phyloP scores from a whole-genome alignment of 352 stramenopile species.

The Lagenidium giganteum region DNA sequence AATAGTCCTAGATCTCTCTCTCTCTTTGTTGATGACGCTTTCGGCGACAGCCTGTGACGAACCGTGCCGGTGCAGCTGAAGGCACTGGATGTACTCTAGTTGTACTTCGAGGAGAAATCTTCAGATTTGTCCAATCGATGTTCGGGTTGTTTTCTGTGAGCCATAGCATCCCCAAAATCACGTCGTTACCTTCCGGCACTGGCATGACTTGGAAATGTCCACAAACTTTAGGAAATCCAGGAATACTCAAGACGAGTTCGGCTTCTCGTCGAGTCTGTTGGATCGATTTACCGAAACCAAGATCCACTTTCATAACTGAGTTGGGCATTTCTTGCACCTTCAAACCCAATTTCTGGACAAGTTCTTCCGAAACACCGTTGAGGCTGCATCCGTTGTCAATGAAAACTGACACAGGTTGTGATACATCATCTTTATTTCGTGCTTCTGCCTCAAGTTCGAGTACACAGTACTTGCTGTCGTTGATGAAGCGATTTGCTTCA shows the following conservation, averaged over 20 bases:
- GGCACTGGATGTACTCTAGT: too few relatives aligned
- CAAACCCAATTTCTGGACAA: slow-evolving; percentile 13
- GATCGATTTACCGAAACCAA: slow-evolving; percentile 3
- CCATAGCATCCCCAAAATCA: slow-evolving; percentile 13
- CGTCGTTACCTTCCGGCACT: slow-evolving; percentile 9
- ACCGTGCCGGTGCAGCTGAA: too few relatives aligned
- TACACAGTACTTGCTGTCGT: slow-evolving; percentile 2
- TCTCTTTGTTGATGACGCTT: too few relatives aligned
- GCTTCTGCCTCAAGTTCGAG: slow-evolving; percentile 6
- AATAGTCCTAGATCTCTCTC: too few relatives aligned
- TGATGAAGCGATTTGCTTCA: slow-evolving; percentile 7
- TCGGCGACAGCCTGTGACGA: too few relatives aligned
- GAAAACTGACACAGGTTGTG: slow-evolving; percentile 4
- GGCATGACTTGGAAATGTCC: slow-evolving; percentile 9
- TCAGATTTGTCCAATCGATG: slow-evolving; percentile 14
- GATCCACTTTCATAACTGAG: slow-evolving; percentile 15
- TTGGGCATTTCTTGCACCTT: slow-evolving; percentile 8
- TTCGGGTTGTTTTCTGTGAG: slow-evolving; percentile 15
- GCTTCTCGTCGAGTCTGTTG: slow-evolving; percentile 3
- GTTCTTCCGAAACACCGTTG: slow-evolving; percentile 5
- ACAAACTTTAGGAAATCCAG: slow-evolving; percentile 1
- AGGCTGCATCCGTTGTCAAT: slow-evolving; percentile 13
- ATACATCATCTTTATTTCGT: background rate
- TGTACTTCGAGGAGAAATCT: too few relatives aligned
- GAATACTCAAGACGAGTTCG: slow-evolving; percentile 3